Percentiles rank a stretch among this genome's conserved stretches.
phyloP scores from a whole-genome alignment of 345 rosid species.

The Salix exigua region DNA sequence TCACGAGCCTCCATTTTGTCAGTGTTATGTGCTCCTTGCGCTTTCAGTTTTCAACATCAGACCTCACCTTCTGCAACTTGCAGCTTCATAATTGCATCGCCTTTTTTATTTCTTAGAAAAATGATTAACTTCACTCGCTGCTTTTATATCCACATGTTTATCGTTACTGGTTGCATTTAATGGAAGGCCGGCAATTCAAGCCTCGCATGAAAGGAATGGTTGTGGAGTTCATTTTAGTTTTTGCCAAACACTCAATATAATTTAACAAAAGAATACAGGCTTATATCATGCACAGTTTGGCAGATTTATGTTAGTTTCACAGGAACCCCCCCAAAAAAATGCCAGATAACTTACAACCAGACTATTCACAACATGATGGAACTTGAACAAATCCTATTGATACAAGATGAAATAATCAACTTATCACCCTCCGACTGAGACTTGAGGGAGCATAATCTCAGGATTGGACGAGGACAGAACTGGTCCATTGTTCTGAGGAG shows the following conservation, averaged over 20 bases:
- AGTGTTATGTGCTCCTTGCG: background rate
- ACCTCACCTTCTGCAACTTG: background rate
- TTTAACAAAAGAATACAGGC: slow-evolving; percentile 14
- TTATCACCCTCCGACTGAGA: slow-evolving; percentile 60
- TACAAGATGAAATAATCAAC: slow-evolving; percentile 11
- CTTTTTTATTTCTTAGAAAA: background rate
- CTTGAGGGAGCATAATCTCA: slow-evolving; percentile 53
- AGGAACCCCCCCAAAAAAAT: slow-evolving; percentile 13
- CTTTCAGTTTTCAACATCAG: background rate
- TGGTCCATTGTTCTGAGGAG: slow-evolving; percentile 29
- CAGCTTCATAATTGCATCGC: background rate
- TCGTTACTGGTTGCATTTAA: background rate
- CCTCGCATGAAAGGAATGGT: background rate
- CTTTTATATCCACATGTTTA: background rate
- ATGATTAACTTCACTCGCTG: background rate
- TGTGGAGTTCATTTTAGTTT: too few species aligned
- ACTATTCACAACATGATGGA: slow-evolving; percentile 37
- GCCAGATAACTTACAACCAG: slow-evolving; percentile 19
- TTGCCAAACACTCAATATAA: slow-evolving; percentile 2
- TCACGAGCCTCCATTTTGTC: background rate
- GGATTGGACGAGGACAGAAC: slow-evolving; percentile 29
- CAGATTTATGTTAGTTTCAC: slow-evolving; percentile 19
- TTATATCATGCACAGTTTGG: slow-evolving; percentile 11
- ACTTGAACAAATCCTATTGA: slow-evolving; percentile 18
- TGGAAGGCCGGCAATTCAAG: background rate